These are phyloP conservation scores for Debaryomyces hansenii DNA, from an alignment of 805 yeast genomes.

Conservation along the genomic window DNA sequence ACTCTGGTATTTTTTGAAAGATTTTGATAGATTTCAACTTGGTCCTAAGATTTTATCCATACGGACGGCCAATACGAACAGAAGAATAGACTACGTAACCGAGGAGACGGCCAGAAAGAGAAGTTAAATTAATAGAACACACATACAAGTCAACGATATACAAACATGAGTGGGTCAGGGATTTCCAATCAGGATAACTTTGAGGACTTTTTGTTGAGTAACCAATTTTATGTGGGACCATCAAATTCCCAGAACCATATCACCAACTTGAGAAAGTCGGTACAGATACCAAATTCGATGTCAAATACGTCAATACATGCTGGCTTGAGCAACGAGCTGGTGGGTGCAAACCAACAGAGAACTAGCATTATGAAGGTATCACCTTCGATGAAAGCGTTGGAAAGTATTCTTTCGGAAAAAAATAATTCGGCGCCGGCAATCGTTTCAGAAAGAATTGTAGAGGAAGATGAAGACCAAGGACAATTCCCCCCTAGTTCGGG, in stretches of 20 bases:
- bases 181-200: constrained; percentile 13
- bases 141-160: no score
- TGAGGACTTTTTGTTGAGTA: constrained; percentile 34
- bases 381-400: constrained; percentile 44
- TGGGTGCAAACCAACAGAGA: constrained; percentile 3
- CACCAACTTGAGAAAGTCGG: constrained; percentile 23
- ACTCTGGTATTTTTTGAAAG: no score
- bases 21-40: no score
- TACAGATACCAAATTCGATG: constrained; percentile 25
- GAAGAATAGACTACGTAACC: no score
- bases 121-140: no score
- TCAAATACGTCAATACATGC: constrained; percentile 25
- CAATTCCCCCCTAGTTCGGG: constrained; percentile 2
- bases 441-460: constrained; percentile 5
- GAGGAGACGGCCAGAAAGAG: no score
- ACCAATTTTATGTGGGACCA: constrained; percentile 32
- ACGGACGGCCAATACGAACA: no score
- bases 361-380: constrained; percentile 37
- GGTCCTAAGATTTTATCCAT: no score
- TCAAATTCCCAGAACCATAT: constrained; percentile 23
- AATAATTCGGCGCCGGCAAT: neutral
- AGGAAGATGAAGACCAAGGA: constrained; percentile 20
- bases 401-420: constrained; percentile 28
- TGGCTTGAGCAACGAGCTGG: constrained; percentile 5
- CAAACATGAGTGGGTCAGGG: no score